Conservation (phyloP, 345 rosid species). For the Citrus australasica region DNA sequence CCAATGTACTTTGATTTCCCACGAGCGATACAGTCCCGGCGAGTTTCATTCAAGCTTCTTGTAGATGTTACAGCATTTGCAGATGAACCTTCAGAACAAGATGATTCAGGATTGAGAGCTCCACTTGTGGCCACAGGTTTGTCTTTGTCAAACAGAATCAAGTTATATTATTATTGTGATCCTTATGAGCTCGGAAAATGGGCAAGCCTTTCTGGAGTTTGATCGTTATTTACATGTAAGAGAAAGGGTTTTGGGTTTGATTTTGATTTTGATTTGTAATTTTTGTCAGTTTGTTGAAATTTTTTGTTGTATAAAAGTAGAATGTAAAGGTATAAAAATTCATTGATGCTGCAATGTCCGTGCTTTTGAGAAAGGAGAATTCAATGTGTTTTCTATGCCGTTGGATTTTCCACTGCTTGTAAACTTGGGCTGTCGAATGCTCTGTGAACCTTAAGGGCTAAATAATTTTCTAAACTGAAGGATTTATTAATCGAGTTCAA, state of each 20-base stretch:
- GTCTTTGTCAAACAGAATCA: conserved; percentile 66
- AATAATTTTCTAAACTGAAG: no score
- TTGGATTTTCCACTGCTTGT: no score
- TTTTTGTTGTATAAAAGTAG: not conserved
- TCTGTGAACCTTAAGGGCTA: no score
- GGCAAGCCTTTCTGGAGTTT: conserved; percentile 73
- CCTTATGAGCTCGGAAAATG: conserved; percentile 85
- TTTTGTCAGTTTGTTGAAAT: not conserved
- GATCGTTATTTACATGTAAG: conserved; percentile 10
- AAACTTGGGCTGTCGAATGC: no score
- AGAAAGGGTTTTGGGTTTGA: conserved; percentile 5
- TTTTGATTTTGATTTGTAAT: conserved; percentile 3
- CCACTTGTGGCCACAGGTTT: conserved; percentile 60
- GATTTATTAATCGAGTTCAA: no score
- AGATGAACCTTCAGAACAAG: conserved; percentile 75
- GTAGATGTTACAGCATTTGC: conserved; percentile 76
- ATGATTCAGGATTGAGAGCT: conserved; percentile 32
- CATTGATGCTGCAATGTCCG: no score
- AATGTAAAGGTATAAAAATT: no score
- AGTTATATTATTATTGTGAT: conserved; percentile 70
- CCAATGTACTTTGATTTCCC: conserved; percentile 87
- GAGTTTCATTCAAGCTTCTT: conserved; percentile 58
- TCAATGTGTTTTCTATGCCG: no score
- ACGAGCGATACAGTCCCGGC: conserved; percentile 50
- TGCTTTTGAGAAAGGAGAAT: no score